These are phyloP conservation scores for Panus rudis DNA, from an alignment of 768 basidiomycete species.

Conservation along the genomic window DNA sequence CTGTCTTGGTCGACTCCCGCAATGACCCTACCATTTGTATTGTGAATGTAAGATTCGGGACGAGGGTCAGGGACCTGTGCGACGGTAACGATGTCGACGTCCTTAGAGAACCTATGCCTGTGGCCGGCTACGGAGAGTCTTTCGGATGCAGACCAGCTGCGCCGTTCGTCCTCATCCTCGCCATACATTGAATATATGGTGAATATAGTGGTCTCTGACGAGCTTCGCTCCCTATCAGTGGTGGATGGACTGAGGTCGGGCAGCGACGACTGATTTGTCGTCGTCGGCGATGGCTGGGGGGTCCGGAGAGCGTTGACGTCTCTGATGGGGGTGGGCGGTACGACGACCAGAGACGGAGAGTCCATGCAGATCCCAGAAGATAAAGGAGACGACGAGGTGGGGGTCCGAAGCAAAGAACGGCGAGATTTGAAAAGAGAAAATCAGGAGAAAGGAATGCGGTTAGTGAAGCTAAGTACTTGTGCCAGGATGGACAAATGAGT, in stretches of 20 bases:
- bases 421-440: too few relatives aligned
- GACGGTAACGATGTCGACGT: conserved; percentile 19
- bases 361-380: conserved; percentile 14
- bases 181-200: conserved; percentile 87
- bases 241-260: conserved; percentile 29
- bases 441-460: too few relatives aligned
- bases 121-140: conserved; percentile 17
- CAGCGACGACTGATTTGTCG: conserved; percentile 27
- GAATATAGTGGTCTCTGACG: conserved; percentile 71
- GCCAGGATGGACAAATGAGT: too few relatives aligned
- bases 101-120: conserved; percentile 29
- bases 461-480: too few relatives aligned
- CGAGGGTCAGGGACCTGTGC: background rate
- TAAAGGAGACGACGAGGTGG: conserved; percentile 2
- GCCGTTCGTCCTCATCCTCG: conserved; percentile 36
- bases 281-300: conserved; percentile 25
- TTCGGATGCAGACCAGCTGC: conserved; percentile 39
- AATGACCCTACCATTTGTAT: too few relatives aligned
- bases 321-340: conserved; percentile 21
- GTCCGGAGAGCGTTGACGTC: conserved; percentile 12
- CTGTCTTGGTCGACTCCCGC: conserved; percentile 21
- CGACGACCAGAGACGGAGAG: conserved; percentile 19
- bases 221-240: conserved; percentile 40
- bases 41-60: conserved; percentile 25
- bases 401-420: conserved; percentile 8